Percentiles rank a stretch among this genome's conserved stretches.
phyloP scores from a whole-genome alignment of 352 stramenopile genomes.

The Pythium brachiatum region DNA sequence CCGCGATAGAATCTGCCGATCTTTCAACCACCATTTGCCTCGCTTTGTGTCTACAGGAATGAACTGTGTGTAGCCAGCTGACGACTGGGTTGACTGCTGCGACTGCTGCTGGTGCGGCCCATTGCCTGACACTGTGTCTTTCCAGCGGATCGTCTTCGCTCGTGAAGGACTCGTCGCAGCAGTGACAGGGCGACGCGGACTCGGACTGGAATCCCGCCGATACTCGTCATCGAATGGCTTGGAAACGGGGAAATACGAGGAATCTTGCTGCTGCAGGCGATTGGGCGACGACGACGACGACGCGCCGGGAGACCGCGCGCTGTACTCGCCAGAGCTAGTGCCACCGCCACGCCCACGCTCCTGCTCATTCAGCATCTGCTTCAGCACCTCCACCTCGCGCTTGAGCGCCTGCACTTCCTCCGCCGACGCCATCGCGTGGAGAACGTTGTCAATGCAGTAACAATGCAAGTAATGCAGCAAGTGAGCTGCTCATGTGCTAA shows the following conservation, averaged over 20 bases:
- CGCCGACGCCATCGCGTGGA: constrained; percentile 18
- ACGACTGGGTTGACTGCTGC: constrained; percentile 6
- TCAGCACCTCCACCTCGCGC: constrained; percentile 52
- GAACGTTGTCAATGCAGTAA: neutral
- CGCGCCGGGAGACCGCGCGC: constrained; percentile 3
- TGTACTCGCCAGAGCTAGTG: neutral
- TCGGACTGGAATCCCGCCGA: constrained; percentile 10
- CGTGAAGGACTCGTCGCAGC: constrained; percentile 15
- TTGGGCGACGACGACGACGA: constrained; percentile 16
- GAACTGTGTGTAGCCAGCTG: constrained; percentile 32
- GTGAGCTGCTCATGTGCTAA: neutral
- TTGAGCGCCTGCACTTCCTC: constrained; percentile 53
- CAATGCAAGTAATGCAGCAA: too few species aligned
- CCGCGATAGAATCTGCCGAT: constrained; percentile 51
- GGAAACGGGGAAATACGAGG: constrained; percentile 1
- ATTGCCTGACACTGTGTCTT: constrained; percentile 2
- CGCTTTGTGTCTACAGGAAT: constrained; percentile 39
- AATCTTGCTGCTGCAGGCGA: constrained; percentile 3
- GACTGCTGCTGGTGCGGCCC: neutral
- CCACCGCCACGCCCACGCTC: constrained; percentile 30
- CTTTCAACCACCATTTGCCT: constrained; percentile 69
- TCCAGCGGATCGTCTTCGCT: constrained; percentile 16
- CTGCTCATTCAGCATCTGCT: constrained; percentile 34
- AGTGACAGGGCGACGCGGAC: constrained; percentile 10
- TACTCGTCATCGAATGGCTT: constrained; percentile 9